A percentile compares a stretch with the other conserved stretches of the same genome.
Conservation (phyloP, 176 grass and related monocot species). For the Oryza glumipatula region DNA sequence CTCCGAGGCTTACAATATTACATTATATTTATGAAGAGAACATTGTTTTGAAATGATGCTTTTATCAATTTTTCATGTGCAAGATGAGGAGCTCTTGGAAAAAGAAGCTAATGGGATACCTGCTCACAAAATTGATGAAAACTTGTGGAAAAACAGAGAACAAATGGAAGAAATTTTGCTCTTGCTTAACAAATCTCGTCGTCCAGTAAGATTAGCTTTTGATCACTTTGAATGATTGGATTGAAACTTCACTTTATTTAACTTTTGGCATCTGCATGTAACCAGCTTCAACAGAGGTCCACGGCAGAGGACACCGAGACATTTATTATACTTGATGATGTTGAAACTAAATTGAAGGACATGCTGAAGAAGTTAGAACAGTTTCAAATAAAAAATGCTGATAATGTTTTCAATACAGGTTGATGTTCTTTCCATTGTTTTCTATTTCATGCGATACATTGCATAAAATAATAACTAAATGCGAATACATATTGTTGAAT, state of each 20-base stretch:
- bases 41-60: slow-evolving; percentile 25
- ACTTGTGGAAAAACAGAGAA: slow-evolving; percentile 99
- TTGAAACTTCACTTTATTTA: slow-evolving; percentile 36
- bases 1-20: not conserved
- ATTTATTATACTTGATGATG: slow-evolving; percentile 60
- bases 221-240: not conserved
- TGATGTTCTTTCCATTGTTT: slow-evolving; percentile 33
- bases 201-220: slow-evolving; percentile 61
- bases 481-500: slow-evolving; percentile 7
- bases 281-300: slow-evolving; percentile 75
- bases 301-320: slow-evolving; percentile 60
- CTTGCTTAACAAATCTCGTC: slow-evolving; percentile 64
- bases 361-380: slow-evolving; percentile 76
- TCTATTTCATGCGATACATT: slow-evolving; percentile 12
- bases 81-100: slow-evolving; percentile 76
- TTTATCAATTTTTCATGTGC: slow-evolving; percentile 44
- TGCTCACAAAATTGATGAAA: slow-evolving; percentile 95
- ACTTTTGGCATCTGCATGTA: slow-evolving; percentile 35
- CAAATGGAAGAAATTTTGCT: slow-evolving; percentile 93
- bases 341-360: slow-evolving; percentile 78
- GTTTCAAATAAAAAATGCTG: slow-evolving; percentile 87
- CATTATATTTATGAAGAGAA: slow-evolving; percentile 23
- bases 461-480: slow-evolving; percentile 25
- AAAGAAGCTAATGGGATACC: slow-evolving; percentile 68
- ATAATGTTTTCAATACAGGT: slow-evolving; percentile 99